These are phyloP conservation scores for Mycena amicta DNA, from an alignment of 768 basidiomycete species.

Conservation along the genomic window DNA sequence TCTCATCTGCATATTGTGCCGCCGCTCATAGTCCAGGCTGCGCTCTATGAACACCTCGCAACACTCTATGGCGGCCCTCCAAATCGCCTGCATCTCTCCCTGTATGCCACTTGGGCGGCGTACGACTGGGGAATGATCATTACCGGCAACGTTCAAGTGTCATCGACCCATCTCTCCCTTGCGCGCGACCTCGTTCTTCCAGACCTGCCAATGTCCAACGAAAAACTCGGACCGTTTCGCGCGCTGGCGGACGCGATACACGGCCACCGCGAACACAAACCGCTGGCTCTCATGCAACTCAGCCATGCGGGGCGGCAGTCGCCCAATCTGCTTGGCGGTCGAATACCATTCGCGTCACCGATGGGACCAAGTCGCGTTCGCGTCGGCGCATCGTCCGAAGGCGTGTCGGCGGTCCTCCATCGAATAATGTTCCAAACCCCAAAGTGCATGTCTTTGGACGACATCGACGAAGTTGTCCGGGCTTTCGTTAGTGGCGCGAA, in stretches of 20 bases:
- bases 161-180: slow-evolving; percentile 60
- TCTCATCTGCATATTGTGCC: background rate
- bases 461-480: slow-evolving; percentile 63
- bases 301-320: slow-evolving; percentile 87
- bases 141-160: slow-evolving; percentile 84
- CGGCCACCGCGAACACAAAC: slow-evolving; percentile 25
- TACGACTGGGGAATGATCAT: slow-evolving; percentile 87
- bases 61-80: slow-evolving; percentile 70
- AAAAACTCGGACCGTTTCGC: slow-evolving; percentile 52
- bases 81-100: slow-evolving; percentile 56
- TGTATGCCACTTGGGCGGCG: slow-evolving; percentile 77
- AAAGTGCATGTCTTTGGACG: slow-evolving; percentile 53
- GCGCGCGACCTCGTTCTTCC: slow-evolving; percentile 76
- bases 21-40: slow-evolving; percentile 52
- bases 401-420: slow-evolving; percentile 43
- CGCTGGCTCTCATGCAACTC: slow-evolving; percentile 79
- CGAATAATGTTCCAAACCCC: slow-evolving; percentile 66
- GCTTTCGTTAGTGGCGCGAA: slow-evolving; percentile 70
- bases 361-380: slow-evolving; percentile 71
- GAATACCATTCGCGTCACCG: slow-evolving; percentile 60
- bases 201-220: slow-evolving; percentile 39
- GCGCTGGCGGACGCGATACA: slow-evolving; percentile 55
- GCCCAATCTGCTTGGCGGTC: slow-evolving; percentile 67
- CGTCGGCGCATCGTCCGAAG: slow-evolving; percentile 38
- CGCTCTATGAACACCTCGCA: slow-evolving; percentile 87